A percentile compares a stretch with the other conserved stretches of the same genome.
These are phyloP conservation scores for Volutella citrinella DNA, from an alignment of 2,329 filamentous ascomycete genomes.

Conservation along the genomic window DNA sequence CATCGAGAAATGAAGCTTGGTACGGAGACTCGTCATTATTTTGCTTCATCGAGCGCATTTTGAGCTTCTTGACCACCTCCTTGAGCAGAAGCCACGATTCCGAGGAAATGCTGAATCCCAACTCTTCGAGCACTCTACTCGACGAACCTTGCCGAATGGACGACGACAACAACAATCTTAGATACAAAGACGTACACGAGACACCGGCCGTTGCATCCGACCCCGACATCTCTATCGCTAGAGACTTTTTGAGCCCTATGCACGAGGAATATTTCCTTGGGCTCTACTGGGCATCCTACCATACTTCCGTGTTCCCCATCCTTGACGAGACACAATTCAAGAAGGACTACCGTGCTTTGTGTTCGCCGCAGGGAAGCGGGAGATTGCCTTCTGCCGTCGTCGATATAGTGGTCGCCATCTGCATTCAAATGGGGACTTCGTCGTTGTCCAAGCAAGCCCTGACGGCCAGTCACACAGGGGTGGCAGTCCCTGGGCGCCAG, in stretches of 20 bases:
- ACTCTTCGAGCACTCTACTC: constrained; percentile 5
- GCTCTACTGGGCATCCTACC: constrained; percentile 44
- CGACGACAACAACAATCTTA: no score
- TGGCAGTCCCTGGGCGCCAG: constrained; percentile 41
- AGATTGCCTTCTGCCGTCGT: constrained; percentile 47
- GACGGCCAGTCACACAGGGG: constrained; percentile 28
- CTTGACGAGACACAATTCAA: constrained; percentile 42
- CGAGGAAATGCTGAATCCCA: constrained; percentile 1
- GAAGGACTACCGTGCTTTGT: constrained; percentile 40
- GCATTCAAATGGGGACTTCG: constrained; percentile 41
- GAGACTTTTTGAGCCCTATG: constrained; percentile 26
- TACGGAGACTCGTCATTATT: constrained; percentile 10
- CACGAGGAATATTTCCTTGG: constrained; percentile 46
- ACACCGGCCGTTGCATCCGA: no score
- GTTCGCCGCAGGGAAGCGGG: constrained; percentile 15
- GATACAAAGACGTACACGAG: no score
- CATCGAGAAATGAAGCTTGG: constrained; percentile 7
- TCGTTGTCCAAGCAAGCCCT: constrained; percentile 6
- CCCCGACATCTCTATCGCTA: no score
- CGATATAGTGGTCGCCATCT: constrained; percentile 51
- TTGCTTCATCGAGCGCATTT: constrained; percentile 5
- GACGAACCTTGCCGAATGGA: neutral
- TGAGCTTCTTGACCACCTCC: constrained; percentile 1
- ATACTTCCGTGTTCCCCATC: constrained; percentile 35
- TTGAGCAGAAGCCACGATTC: neutral